Conservation (phyloP, 768 basidiomycete genomes). For the Lactarius hengduanensis region DNA sequence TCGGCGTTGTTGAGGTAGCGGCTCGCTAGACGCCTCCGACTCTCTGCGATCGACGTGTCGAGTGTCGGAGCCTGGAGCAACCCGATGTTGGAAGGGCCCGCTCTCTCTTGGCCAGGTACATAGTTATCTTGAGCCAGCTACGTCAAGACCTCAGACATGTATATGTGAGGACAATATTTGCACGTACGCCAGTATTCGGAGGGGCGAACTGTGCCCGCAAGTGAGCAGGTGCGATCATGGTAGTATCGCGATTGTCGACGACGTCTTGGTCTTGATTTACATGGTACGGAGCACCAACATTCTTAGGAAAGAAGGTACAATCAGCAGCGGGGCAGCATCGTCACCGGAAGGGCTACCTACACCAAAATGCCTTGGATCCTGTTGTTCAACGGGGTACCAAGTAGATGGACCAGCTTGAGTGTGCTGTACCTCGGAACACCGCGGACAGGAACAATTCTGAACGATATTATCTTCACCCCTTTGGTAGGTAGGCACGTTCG, state of each 20-base stretch:
- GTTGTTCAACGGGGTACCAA: background rate
- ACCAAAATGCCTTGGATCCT: background rate
- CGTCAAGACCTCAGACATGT: background rate
- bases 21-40: constrained; percentile 4
- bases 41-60: background rate
- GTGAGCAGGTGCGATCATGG: background rate
- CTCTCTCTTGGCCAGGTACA: background rate
- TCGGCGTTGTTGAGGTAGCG: constrained; percentile 11
- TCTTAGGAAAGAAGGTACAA: background rate
- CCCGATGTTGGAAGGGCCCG: background rate
- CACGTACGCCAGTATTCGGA: background rate
- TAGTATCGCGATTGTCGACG: background rate
- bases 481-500: no score
- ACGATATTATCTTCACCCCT: no score
- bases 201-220: background rate
- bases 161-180: background rate
- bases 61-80: background rate
- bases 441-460: background rate
- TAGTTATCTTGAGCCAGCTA: background rate
- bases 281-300: background rate
- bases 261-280: background rate
- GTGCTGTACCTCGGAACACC: background rate
- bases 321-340: background rate
- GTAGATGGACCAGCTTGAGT: background rate
- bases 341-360: background rate